A percentile compares a stretch with the other conserved stretches of the same genome.
Evolutionary conservation across 805 yeast species (phyloP).

Genomic region (Alloascoidea hylecoeti): DNA sequence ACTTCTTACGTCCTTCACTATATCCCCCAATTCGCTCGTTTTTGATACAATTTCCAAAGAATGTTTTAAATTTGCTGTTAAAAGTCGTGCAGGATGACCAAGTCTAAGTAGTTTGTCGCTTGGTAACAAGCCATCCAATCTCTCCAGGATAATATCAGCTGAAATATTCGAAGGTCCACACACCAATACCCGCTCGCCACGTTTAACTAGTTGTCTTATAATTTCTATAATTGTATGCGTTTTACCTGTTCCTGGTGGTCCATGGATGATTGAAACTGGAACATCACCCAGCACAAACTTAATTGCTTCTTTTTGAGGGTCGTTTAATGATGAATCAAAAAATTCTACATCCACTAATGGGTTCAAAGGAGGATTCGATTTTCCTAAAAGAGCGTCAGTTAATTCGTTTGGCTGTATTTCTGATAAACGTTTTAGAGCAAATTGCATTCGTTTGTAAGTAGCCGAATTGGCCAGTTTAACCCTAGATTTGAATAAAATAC

Average conservation of each 20-base stretch:
- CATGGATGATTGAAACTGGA: slow-evolving; percentile 45
- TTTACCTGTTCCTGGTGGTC: slow-evolving; percentile 78
- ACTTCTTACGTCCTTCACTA: slow-evolving; percentile 49
- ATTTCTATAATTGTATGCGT: slow-evolving; percentile 78
- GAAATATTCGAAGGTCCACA: slow-evolving; percentile 94
- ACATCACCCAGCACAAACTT: slow-evolving; percentile 40
- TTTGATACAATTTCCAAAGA: slow-evolving; percentile 65
- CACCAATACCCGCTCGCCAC: slow-evolving; percentile 50
- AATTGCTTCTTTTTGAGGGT: slow-evolving; percentile 65
- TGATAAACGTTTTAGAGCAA: slow-evolving; percentile 52
- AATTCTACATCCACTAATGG: slow-evolving; percentile 14
- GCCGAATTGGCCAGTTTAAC: slow-evolving; percentile 35
- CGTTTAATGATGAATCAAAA: slow-evolving; percentile 35
- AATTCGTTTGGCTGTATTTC: slow-evolving; percentile 29
- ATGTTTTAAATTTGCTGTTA: slow-evolving; percentile 47
- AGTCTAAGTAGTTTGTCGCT: slow-evolving; percentile 52
- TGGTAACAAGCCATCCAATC: slow-evolving; percentile 33
- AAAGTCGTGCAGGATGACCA: slow-evolving; percentile 87
- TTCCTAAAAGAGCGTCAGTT: slow-evolving; percentile 32
- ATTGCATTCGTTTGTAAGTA: slow-evolving; percentile 45
- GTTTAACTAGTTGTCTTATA: slow-evolving; percentile 49
- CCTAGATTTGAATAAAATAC: neutral
- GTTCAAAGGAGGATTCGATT: slow-evolving; percentile 17
- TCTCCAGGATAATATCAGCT: slow-evolving; percentile 80
- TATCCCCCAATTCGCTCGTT: slow-evolving; percentile 38